Conservation (phyloP, 2,329 filamentous ascomycete genomes). For the Monilinia vaccinii-corymbosi region DNA sequence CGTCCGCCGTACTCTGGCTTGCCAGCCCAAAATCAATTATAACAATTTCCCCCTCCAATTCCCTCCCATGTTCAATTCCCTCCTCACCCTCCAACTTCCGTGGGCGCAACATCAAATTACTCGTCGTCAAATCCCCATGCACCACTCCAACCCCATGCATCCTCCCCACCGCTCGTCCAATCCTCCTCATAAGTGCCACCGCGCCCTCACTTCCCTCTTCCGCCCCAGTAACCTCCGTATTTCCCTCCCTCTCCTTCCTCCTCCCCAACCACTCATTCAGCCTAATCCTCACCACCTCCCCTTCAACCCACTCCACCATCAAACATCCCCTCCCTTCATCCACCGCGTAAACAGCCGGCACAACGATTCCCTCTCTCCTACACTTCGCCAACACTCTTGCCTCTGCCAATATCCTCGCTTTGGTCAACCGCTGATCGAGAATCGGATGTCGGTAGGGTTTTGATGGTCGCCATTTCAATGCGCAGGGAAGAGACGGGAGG, state of each 20-base stretch:
- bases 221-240: conserved; percentile 19
- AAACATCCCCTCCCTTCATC: conserved; percentile 61
- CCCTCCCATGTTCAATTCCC: conserved; percentile 16
- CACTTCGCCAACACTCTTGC: conserved; percentile 77
- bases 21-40: conserved; percentile 94
- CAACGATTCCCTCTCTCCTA: conserved; percentile 65
- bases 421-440: conserved; percentile 80
- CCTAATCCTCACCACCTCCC: conserved; percentile 57
- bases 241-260: conserved; percentile 22
- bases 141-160: conserved; percentile 81
- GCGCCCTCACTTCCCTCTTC: conserved; percentile 42
- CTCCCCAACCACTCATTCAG: conserved; percentile 59
- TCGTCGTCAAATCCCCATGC: conserved; percentile 94
- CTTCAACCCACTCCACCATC: conserved; percentile 77
- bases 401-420: conserved; percentile 79
- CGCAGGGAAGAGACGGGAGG: conserved; percentile 54
- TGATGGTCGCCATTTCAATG: conserved; percentile 82
- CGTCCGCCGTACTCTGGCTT: conserved; percentile 69
- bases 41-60: conserved; percentile 66
- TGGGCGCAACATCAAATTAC: conserved; percentile 77
- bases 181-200: conserved; percentile 54
- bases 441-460: conserved; percentile 89
- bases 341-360: conserved; percentile 70
- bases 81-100: conserved; percentile 10
- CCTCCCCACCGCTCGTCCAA: conserved; percentile 62